A percentile compares a stretch with the other conserved stretches of the same genome.
Conservation (phyloP, 2,329 filamentous ascomycete species). For the Myriangium duriaei region DNA sequence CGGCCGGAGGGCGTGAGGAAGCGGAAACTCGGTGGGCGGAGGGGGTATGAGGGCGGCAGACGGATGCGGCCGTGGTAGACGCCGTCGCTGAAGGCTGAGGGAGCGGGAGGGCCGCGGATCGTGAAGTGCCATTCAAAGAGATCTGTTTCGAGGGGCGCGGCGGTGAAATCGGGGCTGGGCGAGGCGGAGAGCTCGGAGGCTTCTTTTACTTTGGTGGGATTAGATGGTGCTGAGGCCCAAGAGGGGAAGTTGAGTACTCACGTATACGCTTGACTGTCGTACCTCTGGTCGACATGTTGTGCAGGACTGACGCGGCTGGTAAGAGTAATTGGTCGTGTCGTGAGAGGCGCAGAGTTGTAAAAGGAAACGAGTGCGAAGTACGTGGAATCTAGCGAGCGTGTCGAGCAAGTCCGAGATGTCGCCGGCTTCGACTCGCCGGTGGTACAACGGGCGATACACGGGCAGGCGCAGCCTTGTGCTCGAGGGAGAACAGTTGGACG, state of each 20-base stretch:
- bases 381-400: too few relatives aligned
- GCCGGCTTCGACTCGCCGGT: too few relatives aligned
- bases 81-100: constrained; percentile 64
- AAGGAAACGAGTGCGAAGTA: too few relatives aligned
- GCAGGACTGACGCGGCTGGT: too few relatives aligned
- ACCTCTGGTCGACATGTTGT: neutral
- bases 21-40: constrained; percentile 88
- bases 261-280: neutral
- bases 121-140: constrained; percentile 99
- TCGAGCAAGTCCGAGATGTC: too few relatives aligned
- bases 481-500: too few relatives aligned
- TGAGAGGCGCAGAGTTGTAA: too few relatives aligned
- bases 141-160: constrained; percentile 72
- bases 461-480: too few relatives aligned
- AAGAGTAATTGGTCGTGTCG: too few relatives aligned
- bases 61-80: constrained; percentile 94
- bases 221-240: constrained; percentile 5
- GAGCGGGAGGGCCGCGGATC: constrained; percentile 69
- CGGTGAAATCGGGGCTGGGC: constrained; percentile 75
- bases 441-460: too few relatives aligned
- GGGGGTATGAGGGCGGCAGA: constrained; percentile 76
- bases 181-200: constrained; percentile 70
- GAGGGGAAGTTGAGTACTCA: too few relatives aligned
- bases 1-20: constrained; percentile 85
- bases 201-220: constrained; percentile 57